These are phyloP conservation scores for Omphalea diandra DNA, from an alignment of 441 rosid species.

Conservation along the genomic window DNA sequence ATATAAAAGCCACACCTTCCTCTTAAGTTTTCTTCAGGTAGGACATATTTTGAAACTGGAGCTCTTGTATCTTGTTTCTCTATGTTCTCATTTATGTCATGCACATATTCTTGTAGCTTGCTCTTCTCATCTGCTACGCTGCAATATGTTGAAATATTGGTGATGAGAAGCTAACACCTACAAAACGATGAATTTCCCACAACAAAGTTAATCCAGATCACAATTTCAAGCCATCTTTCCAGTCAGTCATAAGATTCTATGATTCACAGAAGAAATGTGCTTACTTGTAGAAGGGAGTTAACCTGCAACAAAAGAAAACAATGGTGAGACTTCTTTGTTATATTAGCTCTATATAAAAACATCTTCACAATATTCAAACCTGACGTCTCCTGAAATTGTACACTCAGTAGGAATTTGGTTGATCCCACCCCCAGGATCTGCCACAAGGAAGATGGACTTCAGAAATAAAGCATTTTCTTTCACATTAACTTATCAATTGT, in stretches of 20 bases:
- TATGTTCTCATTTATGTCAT: slow-evolving; percentile 70
- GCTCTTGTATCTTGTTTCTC: slow-evolving; percentile 66
- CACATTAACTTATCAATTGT: slow-evolving; percentile 7
- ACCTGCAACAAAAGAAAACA: slow-evolving; percentile 46
- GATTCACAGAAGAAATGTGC: slow-evolving; percentile 28
- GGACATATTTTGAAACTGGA: slow-evolving; percentile 79
- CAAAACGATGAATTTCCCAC: background rate
- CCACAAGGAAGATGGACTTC: slow-evolving; percentile 19
- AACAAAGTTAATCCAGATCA: slow-evolving; percentile 8
- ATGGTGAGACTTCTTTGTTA: slow-evolving; percentile 16
- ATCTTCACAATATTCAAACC: slow-evolving; percentile 42
- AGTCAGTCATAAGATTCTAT: background rate
- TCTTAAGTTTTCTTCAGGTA: slow-evolving; percentile 69
- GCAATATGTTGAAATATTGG: slow-evolving; percentile 19
- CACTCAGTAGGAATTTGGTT: slow-evolving; percentile 96
- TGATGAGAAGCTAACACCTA: slow-evolving; percentile 18
- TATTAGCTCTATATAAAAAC: slow-evolving; percentile 7
- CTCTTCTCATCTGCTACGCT: slow-evolving; percentile 66
- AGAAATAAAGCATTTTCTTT: slow-evolving; percentile 19
- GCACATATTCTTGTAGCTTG: slow-evolving; percentile 75
- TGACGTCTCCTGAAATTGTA: slow-evolving; percentile 82
- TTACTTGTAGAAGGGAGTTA: slow-evolving; percentile 96
- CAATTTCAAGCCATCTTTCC: background rate
- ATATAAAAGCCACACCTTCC: slow-evolving; percentile 59
- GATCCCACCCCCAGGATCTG: slow-evolving; percentile 97